Base-by-base conservation (phyloP, 129 eudicot genomes). In the Kitagawia praeruptora region DNA sequence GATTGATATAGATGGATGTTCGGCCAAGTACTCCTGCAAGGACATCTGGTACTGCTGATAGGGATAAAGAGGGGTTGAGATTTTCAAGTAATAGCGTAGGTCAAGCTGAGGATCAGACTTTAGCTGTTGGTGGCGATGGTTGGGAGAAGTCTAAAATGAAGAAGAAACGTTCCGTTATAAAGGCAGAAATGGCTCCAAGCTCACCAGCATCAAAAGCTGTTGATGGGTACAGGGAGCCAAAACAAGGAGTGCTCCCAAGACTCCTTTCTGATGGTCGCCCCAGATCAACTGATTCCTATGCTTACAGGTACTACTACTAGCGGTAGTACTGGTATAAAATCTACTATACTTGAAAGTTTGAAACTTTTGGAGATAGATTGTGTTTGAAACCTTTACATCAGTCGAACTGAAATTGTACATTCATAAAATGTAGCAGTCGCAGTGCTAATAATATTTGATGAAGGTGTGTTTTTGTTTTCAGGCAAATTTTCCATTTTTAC, bases 111-210 rank as follows among this genome's bases (percentile, higher is more conserved):
- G 96, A 89, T 74, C 89, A 90, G 18, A 13, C 88, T 34, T 76
- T 83, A 74, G 80, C 93, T 39, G 67, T 84, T 53, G 85, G 83
- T 48, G 91, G 79, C 61, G 96, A 93, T 75, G 93, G 98, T 83
- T 93, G 98, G 98, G 98, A 93, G 83, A 93, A 89, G 84, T 81
- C 93, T 80, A 93, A 89, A 80, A 93, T 90, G 93, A 93, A 90
- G 89, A 93, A 89, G 80, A 93, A 89, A 78, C 96, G 98, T 44
- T 84, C 93, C 27, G 92, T 86, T 61, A 89, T 87, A 75, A 93
- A 93, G 87, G 82, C 87, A 71, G 98, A 93, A 49, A 82, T 77
- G 79, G 83, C 88, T 81, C 78, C 86, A 69, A 85, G 86, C 83
- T 79, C 91, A 69, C 74, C 67, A 81, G 77, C 84, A 40, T 34